Base-by-base conservation (phyloP, 2,329 filamentous ascomycete species). In the Colletotrichum noveboracense region DNA sequence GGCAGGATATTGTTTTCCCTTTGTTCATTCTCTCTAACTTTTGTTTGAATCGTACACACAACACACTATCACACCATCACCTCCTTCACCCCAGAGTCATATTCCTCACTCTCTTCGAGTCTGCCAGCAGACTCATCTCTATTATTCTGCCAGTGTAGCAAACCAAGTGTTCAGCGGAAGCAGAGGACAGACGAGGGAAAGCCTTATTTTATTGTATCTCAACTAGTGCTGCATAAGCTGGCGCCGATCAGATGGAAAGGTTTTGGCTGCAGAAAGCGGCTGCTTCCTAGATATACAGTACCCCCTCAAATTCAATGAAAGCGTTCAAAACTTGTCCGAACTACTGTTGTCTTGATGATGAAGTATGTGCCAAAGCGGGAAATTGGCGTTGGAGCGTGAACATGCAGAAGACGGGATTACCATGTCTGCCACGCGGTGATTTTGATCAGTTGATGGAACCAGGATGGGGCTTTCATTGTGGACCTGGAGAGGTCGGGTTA, bases 1-100 rank as follows among this genome's bases (percentile, higher is more conserved):
- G 74, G 66, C 71, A 75, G 74, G 52, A 74, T 76, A 66, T 76
- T 76, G 74, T 70, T 76, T 77, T 77, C 71, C 67, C 61, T 78
- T 75, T 77, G 71, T 77, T 64, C 68, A 72, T 70, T 77, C 61
- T 76, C 66, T 66, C 66, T 71, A 71, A 30, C 58, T 76, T 64
- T 70, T 76, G 62, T 78, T 75, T 72, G 69, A 77, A 75, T 75
- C 65, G 67, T 75, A 78, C 76, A 70, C 66, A 72, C 61, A 71
- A 77, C 76, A 71, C 68, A 62, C 36, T 52, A 65, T 69, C 38
- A 76, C 70, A 74, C 71, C 62, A 70, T 18, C 32, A 34, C 30
- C 38, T n/a, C 38, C 38, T 43, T 43, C 38, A 48, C 60, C 48
- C 34, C 14, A 61, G 7, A 16, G 69, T 48, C 43, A 48, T 48